Conservation (phyloP, 2,329 filamentous ascomycete genomes). For the Cordyceps fumosorosea region DNA sequence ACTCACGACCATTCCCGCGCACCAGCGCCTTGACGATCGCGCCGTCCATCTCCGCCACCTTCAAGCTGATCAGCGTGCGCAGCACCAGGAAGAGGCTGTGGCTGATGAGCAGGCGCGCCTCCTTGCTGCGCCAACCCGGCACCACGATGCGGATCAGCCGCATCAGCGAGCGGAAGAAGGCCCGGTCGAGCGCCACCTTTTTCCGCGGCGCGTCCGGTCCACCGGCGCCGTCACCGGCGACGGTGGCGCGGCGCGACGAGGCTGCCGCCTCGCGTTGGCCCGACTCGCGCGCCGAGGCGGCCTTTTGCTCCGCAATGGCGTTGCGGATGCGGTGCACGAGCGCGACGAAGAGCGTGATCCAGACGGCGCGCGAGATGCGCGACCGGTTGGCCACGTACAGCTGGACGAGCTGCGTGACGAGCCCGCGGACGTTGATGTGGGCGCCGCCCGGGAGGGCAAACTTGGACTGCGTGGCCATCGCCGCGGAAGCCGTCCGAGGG, state of each 20-base stretch:
- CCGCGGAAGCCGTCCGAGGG: background rate
- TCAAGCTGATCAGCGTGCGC: constrained; percentile 85
- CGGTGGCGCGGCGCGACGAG: constrained; percentile 40
- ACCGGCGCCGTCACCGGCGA: constrained; percentile 26
- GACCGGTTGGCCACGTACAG: constrained; percentile 76
- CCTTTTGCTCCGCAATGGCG: constrained; percentile 90
- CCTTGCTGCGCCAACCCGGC: constrained; percentile 83
- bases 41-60: constrained; percentile 94
- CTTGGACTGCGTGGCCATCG: constrained; percentile 11
- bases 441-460: constrained; percentile 25
- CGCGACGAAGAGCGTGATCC: constrained; percentile 73
- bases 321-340: constrained; percentile 82
- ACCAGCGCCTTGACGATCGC: constrained; percentile 88
- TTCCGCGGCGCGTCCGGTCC: constrained; percentile 46
- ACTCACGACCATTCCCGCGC: constrained; percentile 83
- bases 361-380: constrained; percentile 75
- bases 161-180: constrained; percentile 69
- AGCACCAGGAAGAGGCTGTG: constrained; percentile 91
- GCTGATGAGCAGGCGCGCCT: constrained; percentile 76
- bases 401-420: constrained; percentile 59
- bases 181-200: constrained; percentile 87
- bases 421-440: constrained; percentile 47
- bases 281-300: constrained; percentile 64
- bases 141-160: constrained; percentile 79
- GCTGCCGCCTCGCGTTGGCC: constrained; percentile 36